A percentile compares a stretch with the other conserved stretches of the same genome.
Conservation (phyloP, 1,284 basidiomycete species). For the Volvariella surrecta region DNA sequence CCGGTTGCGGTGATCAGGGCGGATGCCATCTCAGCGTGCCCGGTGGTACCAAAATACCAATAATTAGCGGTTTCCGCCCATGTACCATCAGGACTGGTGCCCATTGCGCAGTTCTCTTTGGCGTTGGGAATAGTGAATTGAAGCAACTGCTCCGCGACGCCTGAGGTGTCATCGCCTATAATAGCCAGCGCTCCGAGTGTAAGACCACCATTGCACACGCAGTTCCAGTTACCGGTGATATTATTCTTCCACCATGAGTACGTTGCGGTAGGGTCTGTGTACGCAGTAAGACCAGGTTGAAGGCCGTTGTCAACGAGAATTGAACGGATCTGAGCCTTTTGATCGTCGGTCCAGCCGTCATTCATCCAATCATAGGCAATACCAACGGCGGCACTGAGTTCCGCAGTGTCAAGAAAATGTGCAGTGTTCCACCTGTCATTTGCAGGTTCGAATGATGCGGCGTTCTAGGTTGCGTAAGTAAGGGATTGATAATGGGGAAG, state of each 20-base stretch:
- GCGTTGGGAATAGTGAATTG: conserved; percentile 68
- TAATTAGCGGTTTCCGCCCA: conserved; percentile 97
- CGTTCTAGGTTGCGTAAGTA: background rate
- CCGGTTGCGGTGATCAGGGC: conserved; percentile 84
- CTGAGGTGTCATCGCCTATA: conserved; percentile 75
- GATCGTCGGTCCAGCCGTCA: conserved; percentile 72
- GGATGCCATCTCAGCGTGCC: conserved; percentile 86
- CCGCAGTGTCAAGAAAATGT: conserved; percentile 94
- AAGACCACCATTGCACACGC: conserved; percentile 91
- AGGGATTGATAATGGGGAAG: background rate
- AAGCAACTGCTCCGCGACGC: conserved; percentile 64
- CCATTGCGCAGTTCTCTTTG: conserved; percentile 68
- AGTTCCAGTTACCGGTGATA: conserved; percentile 91
- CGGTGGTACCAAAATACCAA: conserved; percentile 94
- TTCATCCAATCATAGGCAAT: conserved; percentile 97
- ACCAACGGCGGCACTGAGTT: conserved; percentile 81
- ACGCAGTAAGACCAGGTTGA: conserved; percentile 47
- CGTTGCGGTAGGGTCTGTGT: conserved; percentile 27
- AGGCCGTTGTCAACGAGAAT: conserved; percentile 82
- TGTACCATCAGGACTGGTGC: conserved; percentile 69
- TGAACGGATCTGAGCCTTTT: conserved; percentile 63
- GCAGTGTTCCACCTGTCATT: conserved; percentile 70
- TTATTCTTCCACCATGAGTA: conserved; percentile 53
- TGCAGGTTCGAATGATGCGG: conserved; percentile 49
- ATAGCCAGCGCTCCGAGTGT: conserved; percentile 89